Evolutionary conservation across 768 basidiomycete species (phyloP), one percentile per base, ranked within the genome.

Genomic region (Pulveroboletus sp.): DNA sequence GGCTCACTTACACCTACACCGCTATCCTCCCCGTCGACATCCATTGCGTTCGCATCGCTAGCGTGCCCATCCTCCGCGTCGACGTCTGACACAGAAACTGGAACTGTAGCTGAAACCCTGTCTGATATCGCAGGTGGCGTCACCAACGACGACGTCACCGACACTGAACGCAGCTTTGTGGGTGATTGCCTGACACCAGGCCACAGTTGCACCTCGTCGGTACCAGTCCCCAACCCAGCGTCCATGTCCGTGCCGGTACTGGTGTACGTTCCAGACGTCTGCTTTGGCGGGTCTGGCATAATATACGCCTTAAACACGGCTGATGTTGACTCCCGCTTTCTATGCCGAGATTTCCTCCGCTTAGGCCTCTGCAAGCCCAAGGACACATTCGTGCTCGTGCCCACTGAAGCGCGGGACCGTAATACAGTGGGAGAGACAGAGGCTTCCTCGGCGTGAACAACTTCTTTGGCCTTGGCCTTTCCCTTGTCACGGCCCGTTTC

Each of bases 251-350:
- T 24, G n/a, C 6, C 6, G 1, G 40, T 10, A 2, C 27, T 9
- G 4, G 0, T 5, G 7, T 7, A 27, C 2, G 11, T 2, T 8
- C 4, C 27, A 9, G n/a, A 1, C 15, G 11, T 10, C 33, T n/a
- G 36, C 47, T 10, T 49, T 9, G 48, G 46, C 17, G 50, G 33
- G 8, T 47, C 36, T 24, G 51, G 54, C 15, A 63, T 49, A 8
- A 63, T 61, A 39, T 35, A 64, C 27, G 54, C 39, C 47, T 54
- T 47, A n/a, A 63, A 63, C 30, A 30, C 33, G 7, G 51, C 46
- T 13, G 58, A 49, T 17, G 46, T 40, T 15, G 62, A 58, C 31
- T 46, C 49, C 28, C 62, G 46, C 3, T 57, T 39, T 10, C 6
- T 39, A 41, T 47, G 47, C 14, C 17, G n/a, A 35, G 37, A 36